phyloP scores from a whole-genome alignment of 2,329 filamentous ascomycete genomes.

The Simplicillium sp. region DNA sequence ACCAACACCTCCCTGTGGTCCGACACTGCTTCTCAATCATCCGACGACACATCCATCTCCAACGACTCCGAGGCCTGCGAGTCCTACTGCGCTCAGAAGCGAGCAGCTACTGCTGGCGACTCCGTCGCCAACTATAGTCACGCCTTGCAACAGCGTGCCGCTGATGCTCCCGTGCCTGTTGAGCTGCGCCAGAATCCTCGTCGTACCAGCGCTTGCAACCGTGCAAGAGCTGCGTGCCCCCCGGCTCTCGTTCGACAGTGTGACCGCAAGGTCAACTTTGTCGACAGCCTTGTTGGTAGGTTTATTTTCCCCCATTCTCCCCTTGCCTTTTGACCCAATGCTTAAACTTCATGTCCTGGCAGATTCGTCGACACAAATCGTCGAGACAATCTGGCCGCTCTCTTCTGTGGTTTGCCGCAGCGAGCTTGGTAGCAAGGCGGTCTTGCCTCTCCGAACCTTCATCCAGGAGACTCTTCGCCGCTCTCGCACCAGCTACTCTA shows the following conservation, averaged over 20 bases:
- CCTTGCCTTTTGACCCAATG: constrained; percentile 10
- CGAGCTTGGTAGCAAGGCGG: constrained; percentile 63
- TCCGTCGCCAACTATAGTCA: constrained; percentile 13
- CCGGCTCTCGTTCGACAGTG: constrained; percentile 75
- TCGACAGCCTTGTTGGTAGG: constrained; percentile 97
- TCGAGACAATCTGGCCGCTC: constrained; percentile 93
- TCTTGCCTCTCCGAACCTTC: constrained; percentile 85
- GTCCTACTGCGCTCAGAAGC: constrained; percentile 26
- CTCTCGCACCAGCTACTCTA: constrained; percentile 95
- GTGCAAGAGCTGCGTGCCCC: constrained; percentile 50
- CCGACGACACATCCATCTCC: constrained; percentile 58
- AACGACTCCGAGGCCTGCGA: constrained; percentile 43
- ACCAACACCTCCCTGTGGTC: constrained; percentile 75
- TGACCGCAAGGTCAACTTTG: constrained; percentile 89
- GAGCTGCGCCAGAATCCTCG: constrained; percentile 58
- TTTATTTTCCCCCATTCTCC: constrained; percentile 20
- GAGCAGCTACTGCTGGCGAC: constrained; percentile 11
- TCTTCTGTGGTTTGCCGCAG: constrained; percentile 71
- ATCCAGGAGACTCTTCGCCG: constrained; percentile 95
- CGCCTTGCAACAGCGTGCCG: constrained; percentile 16
- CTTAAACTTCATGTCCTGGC: constrained; percentile 21
- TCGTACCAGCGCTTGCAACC: constrained; percentile 43
- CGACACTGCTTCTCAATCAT: constrained; percentile 58
- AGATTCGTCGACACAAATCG: constrained; percentile 97
- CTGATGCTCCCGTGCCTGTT: constrained; percentile 37